Conservation (phyloP, 108 stramenopile species). For the Fragilariopsis cylindrus region DNA sequence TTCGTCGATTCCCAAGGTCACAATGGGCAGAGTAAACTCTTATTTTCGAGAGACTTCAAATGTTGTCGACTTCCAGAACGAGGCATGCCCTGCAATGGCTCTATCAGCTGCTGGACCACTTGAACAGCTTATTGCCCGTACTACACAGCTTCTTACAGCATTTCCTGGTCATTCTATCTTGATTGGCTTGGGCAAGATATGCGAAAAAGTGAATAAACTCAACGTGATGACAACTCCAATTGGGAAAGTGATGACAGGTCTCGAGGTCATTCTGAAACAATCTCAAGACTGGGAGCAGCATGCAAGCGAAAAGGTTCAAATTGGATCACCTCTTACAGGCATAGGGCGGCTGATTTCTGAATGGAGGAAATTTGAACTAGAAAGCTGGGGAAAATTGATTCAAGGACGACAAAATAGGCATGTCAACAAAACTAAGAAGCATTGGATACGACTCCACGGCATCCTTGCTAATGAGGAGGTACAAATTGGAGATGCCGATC, state of each 20-base stretch:
- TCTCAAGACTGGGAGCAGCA: constrained; percentile 98
- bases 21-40: not conserved
- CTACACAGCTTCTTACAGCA: constrained; percentile 76
- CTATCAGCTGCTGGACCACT: constrained; percentile 69
- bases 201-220: constrained; percentile 69
- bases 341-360: constrained; percentile 80
- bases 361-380: constrained; percentile 93
- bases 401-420: constrained; percentile 50
- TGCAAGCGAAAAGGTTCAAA: constrained; percentile 80
- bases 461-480: constrained; percentile 19
- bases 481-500: not conserved
- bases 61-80: constrained; percentile 74
- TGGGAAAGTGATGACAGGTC: constrained; percentile 86
- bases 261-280: constrained; percentile 86
- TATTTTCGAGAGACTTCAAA: constrained; percentile 10
- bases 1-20: constrained; percentile 11
- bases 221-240: constrained; percentile 71
- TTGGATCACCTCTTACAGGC: constrained; percentile 67
- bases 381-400: constrained; percentile 85
- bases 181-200: constrained; percentile 65
- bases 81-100: constrained; percentile 72
- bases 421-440: constrained; percentile 44
- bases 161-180: constrained; percentile 93
- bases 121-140: constrained; percentile 54
- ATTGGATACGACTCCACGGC: constrained; percentile 68